Base-by-base conservation (phyloP, 1,284 basidiomycete species). In the Irpex lacteus region DNA sequence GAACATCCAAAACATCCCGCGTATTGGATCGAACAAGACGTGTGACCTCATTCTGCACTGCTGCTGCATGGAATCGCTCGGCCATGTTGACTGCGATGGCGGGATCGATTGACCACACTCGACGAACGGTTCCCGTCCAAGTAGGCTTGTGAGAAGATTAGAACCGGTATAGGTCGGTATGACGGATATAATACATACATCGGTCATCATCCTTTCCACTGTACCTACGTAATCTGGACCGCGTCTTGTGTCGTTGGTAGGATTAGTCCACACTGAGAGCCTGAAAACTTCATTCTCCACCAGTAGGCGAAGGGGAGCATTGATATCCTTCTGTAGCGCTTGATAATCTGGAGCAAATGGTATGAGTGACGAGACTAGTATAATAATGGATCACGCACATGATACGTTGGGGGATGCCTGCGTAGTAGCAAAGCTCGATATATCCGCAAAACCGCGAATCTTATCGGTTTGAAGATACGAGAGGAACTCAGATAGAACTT, bases 261-360 rank as follows among this genome's bases (percentile, higher is more conserved):
- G 94, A 75, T 99, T 98, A 58, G 83, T 82, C 98, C 98, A 99
- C 1, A 99, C 96, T 3, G 81, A 85, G 57, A 99, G 78, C 11
- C 95, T 85, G 70, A 84, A 88, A 53, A 97, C 88, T 74, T 99
- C 98, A 72, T 94, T 96, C 75, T 98, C 95, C 9, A 96, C 86
- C 11, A 99, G 82, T 3, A 97, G 78, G 58, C 90, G 85, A 32
- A 98, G 79, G 2, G 96, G 88, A 19, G 86, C 81, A 60, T 91
- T 90, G 4, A 91, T 79, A 60, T 83, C 87, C 65, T 73, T 74
- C 37, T 74, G 63, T 1, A 64, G 81, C 8, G 78, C 74, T 4
- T 78, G 74, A 71, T 89, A 90, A 61, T 88, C 91, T 87, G 74
- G 55, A 26, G 19, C 18, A 36, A 44, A 11, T 9, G 40, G 40